Conservation (phyloP, 352 stramenopile species). For the Phytophthora pistaciae region DNA sequence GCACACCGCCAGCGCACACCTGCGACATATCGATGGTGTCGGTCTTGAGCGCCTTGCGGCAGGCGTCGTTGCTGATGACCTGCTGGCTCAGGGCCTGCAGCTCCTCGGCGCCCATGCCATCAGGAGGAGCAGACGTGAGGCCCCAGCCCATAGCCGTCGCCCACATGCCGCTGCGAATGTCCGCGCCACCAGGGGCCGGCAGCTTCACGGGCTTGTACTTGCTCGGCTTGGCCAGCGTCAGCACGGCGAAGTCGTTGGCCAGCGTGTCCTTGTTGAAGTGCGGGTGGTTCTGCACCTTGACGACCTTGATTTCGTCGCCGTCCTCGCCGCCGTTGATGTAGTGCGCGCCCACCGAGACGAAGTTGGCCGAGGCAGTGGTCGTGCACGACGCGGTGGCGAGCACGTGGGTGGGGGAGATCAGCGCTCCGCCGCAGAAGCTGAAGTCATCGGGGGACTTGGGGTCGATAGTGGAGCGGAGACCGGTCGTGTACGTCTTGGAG, state of each 20-base stretch:
- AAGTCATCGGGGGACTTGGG: constrained; percentile 22
- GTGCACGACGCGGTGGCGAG: constrained; percentile 37
- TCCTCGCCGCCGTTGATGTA: constrained; percentile 34
- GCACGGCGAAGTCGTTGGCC: constrained; percentile 45
- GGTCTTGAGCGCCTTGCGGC: constrained; percentile 20
- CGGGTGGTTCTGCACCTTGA: constrained; percentile 40
- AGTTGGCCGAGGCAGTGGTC: constrained; percentile 10
- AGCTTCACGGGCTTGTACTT: constrained; percentile 39
- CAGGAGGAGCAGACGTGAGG: constrained; percentile 8
- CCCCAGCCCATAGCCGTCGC: constrained; percentile 36
- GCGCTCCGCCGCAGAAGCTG: constrained; percentile 32
- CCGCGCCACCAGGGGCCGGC: constrained; percentile 15
- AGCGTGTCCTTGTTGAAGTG: constrained; percentile 38
- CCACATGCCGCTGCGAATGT: constrained; percentile 23
- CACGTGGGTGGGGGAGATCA: constrained; percentile 32
- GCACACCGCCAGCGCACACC: constrained; percentile 38
- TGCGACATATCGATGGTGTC: constrained; percentile 26
- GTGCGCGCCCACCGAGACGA: constrained; percentile 41
- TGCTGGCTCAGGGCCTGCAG: constrained; percentile 19
- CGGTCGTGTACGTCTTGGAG: constrained; percentile 49
- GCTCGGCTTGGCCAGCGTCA: constrained; percentile 35
- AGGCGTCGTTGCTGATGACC: constrained; percentile 19
- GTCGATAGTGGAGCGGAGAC: constrained; percentile 41
- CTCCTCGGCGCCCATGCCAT: constrained; percentile 21
- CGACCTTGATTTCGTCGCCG: constrained; percentile 42